Evolutionary conservation across 2,329 filamentous ascomycete genomes (phyloP), one percentile per base, ranked within the genome.

Genomic region (Cercospora zeae-maydis): DNA sequence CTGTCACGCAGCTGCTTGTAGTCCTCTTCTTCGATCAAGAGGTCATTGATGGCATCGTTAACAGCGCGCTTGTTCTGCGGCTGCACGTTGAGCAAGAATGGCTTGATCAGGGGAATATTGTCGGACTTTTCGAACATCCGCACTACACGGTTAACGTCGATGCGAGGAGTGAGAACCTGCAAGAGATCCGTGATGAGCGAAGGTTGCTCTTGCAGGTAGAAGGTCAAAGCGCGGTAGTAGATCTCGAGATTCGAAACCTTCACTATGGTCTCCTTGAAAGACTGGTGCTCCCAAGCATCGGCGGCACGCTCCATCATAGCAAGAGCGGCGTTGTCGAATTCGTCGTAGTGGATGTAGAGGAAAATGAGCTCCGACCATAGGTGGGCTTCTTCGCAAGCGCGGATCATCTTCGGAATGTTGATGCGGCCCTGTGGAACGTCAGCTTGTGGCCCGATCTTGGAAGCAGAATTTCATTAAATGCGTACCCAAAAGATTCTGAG

Each of bases 181-280:
- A 99, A 85, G 33, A 99, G 85, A 75, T 99, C 95, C n/a, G 95
- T 99, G 67, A 99, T 81, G 51, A 99, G 85, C 11, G 93, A 91
- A 34, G 95, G 95, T 77, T 99, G 95, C 79, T 99, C 92, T 80
- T 98, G 92, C 42, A 99, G 86, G 78, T 98, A 98, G 80, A 97
- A 97, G 81, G 93, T 96, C 75, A 98, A 85, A 30, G 91, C 92
- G 59, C 93, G 91, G 84, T 99, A 99, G 83, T 98, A 99, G 73
- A 99, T 99, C 79, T 99, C 96, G 74, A 99, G 81, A 80, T 99
- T 99, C 73, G 93, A 91, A 69, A 97, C 93, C 85, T 99, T 99
- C 80, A 96, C 88, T 62, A 96, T 84, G 57, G 96, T 98, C 75
- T 99, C 96, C 84, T 99, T 99, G 88, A 99, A 99, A 54, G 96